These are phyloP conservation scores for Trichosanthes cucumerina DNA, from an alignment of 306 rosid species.

Conservation along the genomic window DNA sequence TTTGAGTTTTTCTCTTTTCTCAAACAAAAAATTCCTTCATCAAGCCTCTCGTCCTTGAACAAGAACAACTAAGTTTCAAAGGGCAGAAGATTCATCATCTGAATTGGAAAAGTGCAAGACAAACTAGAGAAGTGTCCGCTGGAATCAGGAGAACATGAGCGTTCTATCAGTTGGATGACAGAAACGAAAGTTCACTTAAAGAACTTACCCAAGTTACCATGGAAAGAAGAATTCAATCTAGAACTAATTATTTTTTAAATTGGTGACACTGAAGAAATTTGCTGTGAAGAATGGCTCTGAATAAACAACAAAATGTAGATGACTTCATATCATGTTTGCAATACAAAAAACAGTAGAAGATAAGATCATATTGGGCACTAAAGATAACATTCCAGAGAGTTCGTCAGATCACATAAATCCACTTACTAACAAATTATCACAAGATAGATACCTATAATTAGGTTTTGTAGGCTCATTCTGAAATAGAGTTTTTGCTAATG, in stretches of 20 bases:
- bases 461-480: constrained; percentile 85
- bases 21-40: neutral
- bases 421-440: constrained; percentile 12
- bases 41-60: neutral
- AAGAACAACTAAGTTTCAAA: neutral
- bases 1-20: too few species aligned
- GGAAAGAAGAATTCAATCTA: neutral
- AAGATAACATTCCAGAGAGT: neutral
- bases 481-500: constrained; percentile 69
- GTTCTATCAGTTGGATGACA: neutral
- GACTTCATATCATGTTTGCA: neutral
- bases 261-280: neutral
- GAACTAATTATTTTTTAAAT: neutral
- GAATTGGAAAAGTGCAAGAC: neutral
- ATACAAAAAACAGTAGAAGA: neutral
- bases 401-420: neutral
- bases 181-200: neutral
- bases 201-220: neutral
- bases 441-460: constrained; percentile 56
- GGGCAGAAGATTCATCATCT: neutral
- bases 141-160: neutral
- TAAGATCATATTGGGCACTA: neutral
- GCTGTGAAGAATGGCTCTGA: neutral
- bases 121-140: neutral
- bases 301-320: neutral